These are phyloP conservation scores for Leccinum griseonigrum DNA, from an alignment of 1,284 basidiomycete species.

Conservation along the genomic window DNA sequence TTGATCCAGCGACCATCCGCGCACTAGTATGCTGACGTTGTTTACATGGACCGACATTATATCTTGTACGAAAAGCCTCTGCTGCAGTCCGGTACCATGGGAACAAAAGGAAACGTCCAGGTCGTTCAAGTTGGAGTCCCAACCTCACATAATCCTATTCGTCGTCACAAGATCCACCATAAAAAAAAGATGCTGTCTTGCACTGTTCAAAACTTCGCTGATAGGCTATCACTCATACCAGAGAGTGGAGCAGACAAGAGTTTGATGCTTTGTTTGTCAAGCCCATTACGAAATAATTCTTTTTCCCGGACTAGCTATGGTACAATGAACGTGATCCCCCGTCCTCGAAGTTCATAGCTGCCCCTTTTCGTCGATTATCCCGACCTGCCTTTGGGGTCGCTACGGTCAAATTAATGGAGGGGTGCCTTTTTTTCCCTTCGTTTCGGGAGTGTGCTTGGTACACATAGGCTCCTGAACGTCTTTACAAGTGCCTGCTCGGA, in stretches of 20 bases:
- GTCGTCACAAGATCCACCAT: slow-evolving; percentile 98
- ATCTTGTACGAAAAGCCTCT: slow-evolving; percentile 97
- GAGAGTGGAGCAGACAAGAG: slow-evolving; percentile 96
- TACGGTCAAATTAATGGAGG: too few species aligned
- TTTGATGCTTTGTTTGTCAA: slow-evolving; percentile 95
- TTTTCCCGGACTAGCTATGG: too few species aligned
- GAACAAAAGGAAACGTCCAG: slow-evolving; percentile 98
- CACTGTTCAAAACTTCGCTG: slow-evolving; percentile 99
- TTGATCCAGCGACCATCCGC: not conserved
- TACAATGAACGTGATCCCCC: too few species aligned
- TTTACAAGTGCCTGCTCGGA: too few species aligned
- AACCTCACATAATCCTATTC: slow-evolving; percentile 97
- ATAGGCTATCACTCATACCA: slow-evolving; percentile 96
- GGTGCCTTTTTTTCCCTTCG: too few species aligned
- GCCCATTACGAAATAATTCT: slow-evolving; percentile 41
- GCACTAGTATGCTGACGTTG: slow-evolving; percentile 22
- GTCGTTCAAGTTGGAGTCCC: slow-evolving; percentile 74
- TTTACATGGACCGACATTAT: slow-evolving; percentile 99
- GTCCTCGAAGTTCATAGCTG: too few species aligned
- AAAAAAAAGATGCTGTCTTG: slow-evolving; percentile 96
- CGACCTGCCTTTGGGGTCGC: too few species aligned
- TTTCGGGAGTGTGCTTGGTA: too few species aligned
- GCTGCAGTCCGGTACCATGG: slow-evolving; percentile 96
- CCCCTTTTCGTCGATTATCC: too few species aligned
- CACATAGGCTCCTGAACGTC: too few species aligned